Percentiles rank a stretch among this genome's conserved stretches.
These are phyloP conservation scores for Paecilomyces formosus DNA, from an alignment of 2,329 filamentous ascomycete species.

Conservation along the genomic window DNA sequence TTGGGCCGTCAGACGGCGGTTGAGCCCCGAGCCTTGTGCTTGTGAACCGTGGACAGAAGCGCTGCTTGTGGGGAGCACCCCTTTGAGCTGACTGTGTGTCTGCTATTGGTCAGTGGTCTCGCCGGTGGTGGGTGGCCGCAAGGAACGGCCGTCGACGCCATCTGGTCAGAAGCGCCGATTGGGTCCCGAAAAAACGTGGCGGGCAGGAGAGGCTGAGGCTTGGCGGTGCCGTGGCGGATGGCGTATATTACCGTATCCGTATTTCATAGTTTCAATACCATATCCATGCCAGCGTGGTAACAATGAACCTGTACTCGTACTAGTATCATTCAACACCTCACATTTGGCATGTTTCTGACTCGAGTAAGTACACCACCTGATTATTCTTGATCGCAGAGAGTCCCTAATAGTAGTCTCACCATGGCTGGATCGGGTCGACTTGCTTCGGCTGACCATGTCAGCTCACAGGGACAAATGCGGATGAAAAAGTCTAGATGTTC, in stretches of 20 bases:
- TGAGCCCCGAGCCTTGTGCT: background rate
- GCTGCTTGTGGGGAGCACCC: background rate
- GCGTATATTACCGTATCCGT: background rate
- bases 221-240: background rate
- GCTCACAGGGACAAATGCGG: background rate
- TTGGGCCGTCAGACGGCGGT: background rate
- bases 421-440: background rate
- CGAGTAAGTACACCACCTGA: no score
- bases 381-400: background rate
- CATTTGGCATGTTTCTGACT: no score
- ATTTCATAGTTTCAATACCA: background rate
- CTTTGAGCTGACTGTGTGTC: background rate
- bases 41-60: background rate
- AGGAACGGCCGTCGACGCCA: background rate
- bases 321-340: no score
- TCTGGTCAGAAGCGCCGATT: constrained; percentile 1
- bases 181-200: constrained; percentile 4
- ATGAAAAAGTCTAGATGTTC: background rate
- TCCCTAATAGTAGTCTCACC: background rate
- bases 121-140: background rate
- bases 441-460: background rate
- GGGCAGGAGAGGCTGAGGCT: background rate
- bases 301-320: background rate
- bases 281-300: background rate
- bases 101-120: background rate